Percentiles rank a stretch among this genome's conserved stretches.
These are phyloP conservation scores for Cutaneotrichosporon mucoides DNA, from an alignment of 1,284 basidiomycete genomes.

Conservation along the genomic window DNA sequence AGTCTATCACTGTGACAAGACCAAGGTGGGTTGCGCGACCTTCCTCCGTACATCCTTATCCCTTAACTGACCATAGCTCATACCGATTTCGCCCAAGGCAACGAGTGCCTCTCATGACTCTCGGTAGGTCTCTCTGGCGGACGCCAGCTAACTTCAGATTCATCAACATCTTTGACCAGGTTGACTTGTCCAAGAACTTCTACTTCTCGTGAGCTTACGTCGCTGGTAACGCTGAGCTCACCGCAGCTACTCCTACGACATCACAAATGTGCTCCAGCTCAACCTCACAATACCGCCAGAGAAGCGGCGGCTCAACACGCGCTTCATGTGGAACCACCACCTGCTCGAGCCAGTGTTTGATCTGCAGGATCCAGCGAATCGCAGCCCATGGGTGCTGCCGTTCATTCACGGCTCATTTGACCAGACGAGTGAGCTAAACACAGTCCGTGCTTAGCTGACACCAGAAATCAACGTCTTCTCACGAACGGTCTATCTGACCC, in stretches of 20 bases:
- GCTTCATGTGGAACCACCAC: conserved; percentile 95
- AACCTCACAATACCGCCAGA: conserved; percentile 68
- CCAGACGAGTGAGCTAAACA: conserved; percentile 76
- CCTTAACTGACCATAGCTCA: conserved; percentile 27
- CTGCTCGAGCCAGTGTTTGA: conserved; percentile 65
- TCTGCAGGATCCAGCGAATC: conserved; percentile 52
- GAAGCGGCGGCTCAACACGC: conserved; percentile 63
- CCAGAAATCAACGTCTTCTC: conserved; percentile 86
- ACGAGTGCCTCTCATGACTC: conserved; percentile 80
- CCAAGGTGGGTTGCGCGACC: conserved; percentile 57
- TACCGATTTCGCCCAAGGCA: conserved; percentile 42
- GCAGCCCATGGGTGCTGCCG: conserved; percentile 82
- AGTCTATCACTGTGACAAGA: conserved; percentile 93
- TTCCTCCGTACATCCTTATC: background rate
- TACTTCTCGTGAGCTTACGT: conserved; percentile 75
- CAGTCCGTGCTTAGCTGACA: background rate
- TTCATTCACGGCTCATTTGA: conserved; percentile 90
- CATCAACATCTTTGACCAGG: conserved; percentile 91
- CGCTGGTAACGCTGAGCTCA: background rate
- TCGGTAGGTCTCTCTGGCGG: conserved; percentile 46
- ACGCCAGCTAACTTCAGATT: conserved; percentile 49
- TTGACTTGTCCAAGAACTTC: conserved; percentile 97
- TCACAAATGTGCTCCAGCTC: conserved; percentile 90
- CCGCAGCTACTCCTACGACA: conserved; percentile 86
- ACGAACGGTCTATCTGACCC: conserved; percentile 83